These are phyloP conservation scores for Rhytidhysteron rufulum DNA, from an alignment of 2,329 filamentous ascomycete genomes.

Conservation along the genomic window DNA sequence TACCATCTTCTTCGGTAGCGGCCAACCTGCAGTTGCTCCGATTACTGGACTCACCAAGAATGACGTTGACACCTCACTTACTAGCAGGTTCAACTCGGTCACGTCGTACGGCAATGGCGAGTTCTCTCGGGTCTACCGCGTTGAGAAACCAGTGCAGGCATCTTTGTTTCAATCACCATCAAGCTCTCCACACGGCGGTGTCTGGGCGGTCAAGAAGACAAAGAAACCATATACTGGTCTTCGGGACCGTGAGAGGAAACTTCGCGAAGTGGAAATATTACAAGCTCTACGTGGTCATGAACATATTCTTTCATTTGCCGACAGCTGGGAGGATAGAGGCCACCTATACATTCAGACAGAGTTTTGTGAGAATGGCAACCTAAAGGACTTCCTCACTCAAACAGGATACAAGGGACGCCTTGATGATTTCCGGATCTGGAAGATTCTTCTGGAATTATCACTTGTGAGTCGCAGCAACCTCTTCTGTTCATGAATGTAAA, in stretches of 20 bases:
- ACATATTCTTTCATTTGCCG: constrained; percentile 78
- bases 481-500: constrained; percentile 8
- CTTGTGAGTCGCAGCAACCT: constrained; percentile 58
- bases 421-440: constrained; percentile 98
- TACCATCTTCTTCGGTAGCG: constrained; percentile 55
- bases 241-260: constrained; percentile 76
- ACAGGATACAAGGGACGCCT: constrained; percentile 79
- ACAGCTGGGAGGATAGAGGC: constrained; percentile 81
- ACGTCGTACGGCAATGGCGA: constrained; percentile 81
- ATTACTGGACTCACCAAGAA: constrained; percentile 65
- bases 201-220: constrained; percentile 93
- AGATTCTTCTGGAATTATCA: constrained; percentile 83
- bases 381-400: constrained; percentile 80
- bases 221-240: constrained; percentile 73
- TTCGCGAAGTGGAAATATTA: constrained; percentile 79
- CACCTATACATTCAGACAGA: constrained; percentile 97
- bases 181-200: constrained; percentile 33
- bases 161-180: constrained; percentile 22
- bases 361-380: constrained; percentile 89
- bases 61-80: constrained; percentile 71
- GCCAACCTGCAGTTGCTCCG: constrained; percentile 55
- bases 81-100: constrained; percentile 74
- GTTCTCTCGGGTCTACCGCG: constrained; percentile 88
- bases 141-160: constrained; percentile 50
- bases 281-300: constrained; percentile 74